Percentiles rank a stretch among this genome's conserved stretches.
Evolutionary conservation across 2,329 filamentous ascomycete genomes (phyloP).

Genomic region (Phaeosphaeriaceae sp.): DNA sequence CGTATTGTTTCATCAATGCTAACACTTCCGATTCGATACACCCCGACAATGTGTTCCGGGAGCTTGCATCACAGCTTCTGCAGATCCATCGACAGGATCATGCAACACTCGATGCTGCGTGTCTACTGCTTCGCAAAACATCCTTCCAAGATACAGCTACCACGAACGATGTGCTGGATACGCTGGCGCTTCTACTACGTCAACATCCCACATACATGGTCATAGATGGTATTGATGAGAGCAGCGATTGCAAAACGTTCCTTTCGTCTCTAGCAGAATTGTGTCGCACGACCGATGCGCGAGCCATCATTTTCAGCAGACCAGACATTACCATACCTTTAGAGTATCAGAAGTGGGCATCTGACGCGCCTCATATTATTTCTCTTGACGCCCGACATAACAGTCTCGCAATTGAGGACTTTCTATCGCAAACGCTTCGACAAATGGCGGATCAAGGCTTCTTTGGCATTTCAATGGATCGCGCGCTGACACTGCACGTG

Average conservation of each 20-base stretch:
- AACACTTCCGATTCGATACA: conserved; percentile 21
- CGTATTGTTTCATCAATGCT: conserved; percentile 34
- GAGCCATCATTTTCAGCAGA: conserved; percentile 35
- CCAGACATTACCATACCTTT: conserved; percentile 33
- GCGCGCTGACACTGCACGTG: conserved; percentile 24
- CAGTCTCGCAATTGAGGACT: conserved; percentile 23
- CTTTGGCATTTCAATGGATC: conserved; percentile 38
- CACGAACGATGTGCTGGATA: conserved; percentile 33
- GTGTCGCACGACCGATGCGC: conserved; percentile 32
- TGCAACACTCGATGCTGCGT: conserved; percentile 34
- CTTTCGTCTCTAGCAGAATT: conserved; percentile 30
- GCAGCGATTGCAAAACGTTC: conserved; percentile 25
- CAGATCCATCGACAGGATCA: conserved; percentile 31
- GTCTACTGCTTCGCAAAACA: conserved; percentile 35
- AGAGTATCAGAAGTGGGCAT: conserved; percentile 40
- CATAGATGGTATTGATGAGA: conserved; percentile 41
- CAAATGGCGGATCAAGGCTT: conserved; percentile 38
- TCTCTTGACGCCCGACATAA: conserved; percentile 26
- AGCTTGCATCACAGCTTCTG: conserved; percentile 34
- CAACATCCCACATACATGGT: conserved; percentile 42
- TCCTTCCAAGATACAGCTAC: conserved; percentile 32
- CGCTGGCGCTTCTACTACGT: conserved; percentile 33
- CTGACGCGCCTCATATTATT: conserved; percentile 33
- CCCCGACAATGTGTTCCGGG: conserved; percentile 32
- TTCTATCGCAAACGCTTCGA: conserved; percentile 26